Percentiles rank a stretch among this genome's conserved stretches.
Evolutionary conservation across 805 yeast genomes (phyloP).

Genomic region (Phaffomyces thermotolerans): DNA sequence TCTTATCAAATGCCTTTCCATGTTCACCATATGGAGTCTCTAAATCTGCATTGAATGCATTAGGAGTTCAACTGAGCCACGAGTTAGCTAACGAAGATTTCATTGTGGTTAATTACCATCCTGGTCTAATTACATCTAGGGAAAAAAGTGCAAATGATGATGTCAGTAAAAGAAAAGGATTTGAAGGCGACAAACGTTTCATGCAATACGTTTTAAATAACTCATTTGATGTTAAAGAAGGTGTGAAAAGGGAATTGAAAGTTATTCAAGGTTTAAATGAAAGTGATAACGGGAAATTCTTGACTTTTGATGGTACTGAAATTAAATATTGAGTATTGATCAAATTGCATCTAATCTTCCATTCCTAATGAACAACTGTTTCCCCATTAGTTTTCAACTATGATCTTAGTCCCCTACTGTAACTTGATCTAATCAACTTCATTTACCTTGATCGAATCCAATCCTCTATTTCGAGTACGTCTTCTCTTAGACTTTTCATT

Average conservation of each 20-base stretch:
- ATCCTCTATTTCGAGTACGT: too few species aligned
- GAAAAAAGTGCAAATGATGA: conserved; percentile 8
- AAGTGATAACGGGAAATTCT: conserved; percentile 16
- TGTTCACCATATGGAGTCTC: conserved; percentile 30
- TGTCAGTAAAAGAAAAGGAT: conserved; percentile 7
- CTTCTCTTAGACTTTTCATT: too few species aligned
- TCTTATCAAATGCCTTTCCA: conserved; percentile 12
- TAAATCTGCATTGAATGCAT: conserved; percentile 30
- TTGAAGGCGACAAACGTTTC: conserved; percentile 11
- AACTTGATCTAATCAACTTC: too few species aligned
- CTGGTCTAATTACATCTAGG: conserved; percentile 21
- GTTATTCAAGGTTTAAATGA: conserved; percentile 9
- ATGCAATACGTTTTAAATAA: conserved; percentile 9
- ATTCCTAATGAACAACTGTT: too few species aligned
- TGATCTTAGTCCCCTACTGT: too few species aligned
- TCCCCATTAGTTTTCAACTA: too few species aligned
- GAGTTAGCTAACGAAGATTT: conserved; percentile 23
- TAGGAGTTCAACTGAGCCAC: conserved; percentile 21
- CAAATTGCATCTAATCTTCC: too few species aligned
- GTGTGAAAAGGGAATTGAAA: conserved; percentile 13
- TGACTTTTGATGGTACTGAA: conserved; percentile 14
- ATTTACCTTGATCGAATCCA: too few species aligned
- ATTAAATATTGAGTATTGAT: conserved; percentile 9
- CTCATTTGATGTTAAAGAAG: conserved; percentile 10
- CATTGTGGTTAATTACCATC: conserved; percentile 24